These are phyloP conservation scores for Hymenochaete sp. DNA, from an alignment of 1,284 basidiomycete genomes.

Conservation along the genomic window DNA sequence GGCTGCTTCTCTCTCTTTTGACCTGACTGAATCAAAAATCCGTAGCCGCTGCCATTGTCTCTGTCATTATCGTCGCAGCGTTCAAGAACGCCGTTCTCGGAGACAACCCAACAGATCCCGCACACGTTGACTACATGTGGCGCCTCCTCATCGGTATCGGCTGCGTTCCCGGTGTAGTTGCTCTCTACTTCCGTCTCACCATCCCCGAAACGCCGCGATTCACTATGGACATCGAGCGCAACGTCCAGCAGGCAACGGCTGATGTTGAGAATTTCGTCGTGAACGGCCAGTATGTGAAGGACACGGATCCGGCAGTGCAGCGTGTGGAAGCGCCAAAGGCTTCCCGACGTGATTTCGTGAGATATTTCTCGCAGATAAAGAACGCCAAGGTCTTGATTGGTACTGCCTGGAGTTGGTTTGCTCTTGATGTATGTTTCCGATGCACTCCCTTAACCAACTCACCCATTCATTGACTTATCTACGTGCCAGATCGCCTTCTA, in stretches of 20 bases:
- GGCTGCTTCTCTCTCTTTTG: not conserved
- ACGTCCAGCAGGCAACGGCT: conserved; percentile 45
- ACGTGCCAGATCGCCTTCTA: conserved; percentile 46
- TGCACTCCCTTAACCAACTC: conserved; percentile 16
- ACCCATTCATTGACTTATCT: conserved; percentile 10
- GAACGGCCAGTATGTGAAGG: conserved; percentile 32
- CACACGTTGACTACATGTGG: conserved; percentile 36
- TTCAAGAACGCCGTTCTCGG: conserved; percentile 45
- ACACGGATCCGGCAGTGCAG: conserved; percentile 34
- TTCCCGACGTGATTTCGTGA: conserved; percentile 36
- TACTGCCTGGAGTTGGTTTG: conserved; percentile 51
- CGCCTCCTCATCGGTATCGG: conserved; percentile 43
- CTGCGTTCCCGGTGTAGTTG: conserved; percentile 43
- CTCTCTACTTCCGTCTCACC: conserved; percentile 48
- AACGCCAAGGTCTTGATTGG: conserved; percentile 41
- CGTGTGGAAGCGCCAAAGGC: conserved; percentile 42
- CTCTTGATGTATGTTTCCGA: conserved; percentile 43
- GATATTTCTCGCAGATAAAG: conserved; percentile 37
- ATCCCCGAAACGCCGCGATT: conserved; percentile 57
- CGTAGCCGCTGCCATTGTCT: conserved; percentile 43
- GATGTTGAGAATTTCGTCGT: conserved; percentile 46
- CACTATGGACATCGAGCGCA: conserved; percentile 64
- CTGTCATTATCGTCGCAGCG: conserved; percentile 45
- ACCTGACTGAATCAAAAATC: conserved; percentile 9
- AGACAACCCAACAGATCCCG: conserved; percentile 26